Evolutionary conservation across 768 basidiomycete species (phyloP), one percentile per base, ranked within the genome.

Genomic region (Trametes meyenii): DNA sequence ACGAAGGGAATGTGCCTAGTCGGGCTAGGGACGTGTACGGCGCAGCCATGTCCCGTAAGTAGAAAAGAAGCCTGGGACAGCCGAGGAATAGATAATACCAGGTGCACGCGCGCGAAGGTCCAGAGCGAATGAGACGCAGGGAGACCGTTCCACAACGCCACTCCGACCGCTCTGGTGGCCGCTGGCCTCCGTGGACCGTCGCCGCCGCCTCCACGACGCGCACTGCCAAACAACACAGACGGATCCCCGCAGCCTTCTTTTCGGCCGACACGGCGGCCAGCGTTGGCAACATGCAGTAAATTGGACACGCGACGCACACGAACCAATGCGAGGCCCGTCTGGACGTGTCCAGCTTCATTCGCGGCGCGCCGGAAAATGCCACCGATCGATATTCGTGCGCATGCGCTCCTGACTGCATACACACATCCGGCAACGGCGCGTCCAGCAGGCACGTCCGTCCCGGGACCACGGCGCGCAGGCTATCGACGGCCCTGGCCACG

Each of bases 91-190:
- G 35, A 44, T 8, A n/a, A 12, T 36, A 52, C 11, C 42, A 5
- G 21, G 11, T 10, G 26, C 36, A 45, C 45, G 43, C 19, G 55
- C 55, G 44, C 44, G 45, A 26, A 23, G 57, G 57, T 43, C 57
- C 57, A 58, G 57, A 58, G 50, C 57, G 57, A 43, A 35, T 58
- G 57, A 51, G 57, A 23, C 50, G 57, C 57, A 51, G 39, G 40
- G 13, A 21, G 55, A 58, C 19, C 40, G 48, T 48, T 42, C 39
- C 17, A 19, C 29, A n/a, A 42, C 60, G 39, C 53, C 61, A 33
- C 14, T 45, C 44, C 50, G 56, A 45, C 61, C 55, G 55, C 43
- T 19, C 55, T 52, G 17, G 61, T 36, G n/a, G 60, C 53, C 2
- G 33, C 43, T 51, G 26, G 50, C 44, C 46, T 43, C 42, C 55